Evolutionary conservation across 2,329 filamentous ascomycete species (phyloP).

Genomic region (Ceratocystis smalleyi): DNA sequence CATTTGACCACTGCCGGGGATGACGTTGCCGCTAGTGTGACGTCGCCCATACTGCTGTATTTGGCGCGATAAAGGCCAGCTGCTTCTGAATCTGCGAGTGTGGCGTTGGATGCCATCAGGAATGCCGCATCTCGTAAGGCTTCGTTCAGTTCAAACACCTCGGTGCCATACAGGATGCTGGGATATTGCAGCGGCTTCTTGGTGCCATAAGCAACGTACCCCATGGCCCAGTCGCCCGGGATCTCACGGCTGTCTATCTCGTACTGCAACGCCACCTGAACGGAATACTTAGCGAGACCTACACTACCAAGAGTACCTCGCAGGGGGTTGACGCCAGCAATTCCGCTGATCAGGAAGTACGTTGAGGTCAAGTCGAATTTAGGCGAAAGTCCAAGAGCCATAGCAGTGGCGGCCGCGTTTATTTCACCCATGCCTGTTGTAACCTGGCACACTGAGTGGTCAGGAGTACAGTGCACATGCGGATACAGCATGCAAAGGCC

Average conservation of each 20-base stretch:
- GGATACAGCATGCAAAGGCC: slow-evolving; percentile 53
- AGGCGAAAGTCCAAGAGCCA: slow-evolving; percentile 44
- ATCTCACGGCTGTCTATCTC: slow-evolving; percentile 59
- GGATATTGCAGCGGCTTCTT: slow-evolving; percentile 41
- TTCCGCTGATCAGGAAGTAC: slow-evolving; percentile 58
- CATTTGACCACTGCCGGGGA: slow-evolving; percentile 45
- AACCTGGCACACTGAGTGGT: slow-evolving; percentile 50
- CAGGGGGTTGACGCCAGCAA: slow-evolving; percentile 59
- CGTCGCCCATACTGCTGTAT: slow-evolving; percentile 31
- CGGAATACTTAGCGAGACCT: slow-evolving; percentile 51
- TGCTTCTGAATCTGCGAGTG: slow-evolving; percentile 34
- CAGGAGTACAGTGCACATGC: slow-evolving; percentile 45
- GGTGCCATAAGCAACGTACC: slow-evolving; percentile 52
- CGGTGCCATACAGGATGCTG: slow-evolving; percentile 46
- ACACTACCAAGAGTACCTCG: slow-evolving; percentile 50
- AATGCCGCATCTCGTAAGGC: slow-evolving; percentile 40
- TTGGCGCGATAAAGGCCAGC: slow-evolving; percentile 38
- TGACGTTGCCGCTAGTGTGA: slow-evolving; percentile 29
- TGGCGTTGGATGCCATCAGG: slow-evolving; percentile 34
- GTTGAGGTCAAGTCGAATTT: slow-evolving; percentile 49
- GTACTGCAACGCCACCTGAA: slow-evolving; percentile 62
- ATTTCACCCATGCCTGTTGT: slow-evolving; percentile 56
- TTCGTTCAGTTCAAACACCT: slow-evolving; percentile 52
- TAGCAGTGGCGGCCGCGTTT: slow-evolving; percentile 54
- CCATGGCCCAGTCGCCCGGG: slow-evolving; percentile 46